Evolutionary conservation across 441 rosid species (phyloP), one percentile per base, ranked within the genome.

Genomic region (Croton laevigatus): DNA sequence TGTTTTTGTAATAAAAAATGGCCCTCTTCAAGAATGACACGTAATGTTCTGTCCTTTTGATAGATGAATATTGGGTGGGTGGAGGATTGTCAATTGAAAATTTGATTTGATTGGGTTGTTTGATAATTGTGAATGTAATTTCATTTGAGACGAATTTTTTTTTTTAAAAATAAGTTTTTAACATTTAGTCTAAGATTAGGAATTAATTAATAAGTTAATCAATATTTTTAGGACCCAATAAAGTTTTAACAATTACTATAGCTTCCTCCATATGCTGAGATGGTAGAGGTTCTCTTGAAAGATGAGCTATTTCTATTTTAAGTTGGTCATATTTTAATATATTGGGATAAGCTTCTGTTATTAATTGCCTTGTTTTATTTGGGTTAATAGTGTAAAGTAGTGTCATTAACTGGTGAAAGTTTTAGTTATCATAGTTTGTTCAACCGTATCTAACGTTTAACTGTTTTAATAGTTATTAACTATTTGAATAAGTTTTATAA

Each of bases 311-410:
- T 72, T 76, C 79, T 54, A 49, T 74, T 32, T 71, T 67, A 62
- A 71, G 72, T 74, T 74, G 73, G 53, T 57, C 22, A 58, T 75
- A 66, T 42, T 54, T 55, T 71, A 66, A 76, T 16, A 37, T 72
- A 20, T 58, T n/a, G 32, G 52, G 51, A 62, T 65, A 42, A 53
- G 44, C 38, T 46, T 11, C 37, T 48, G 45, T 40, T 40, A 40
- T 40, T 40, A 40, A 40, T 6, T 40, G 44, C 6, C 10, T 7
- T 40, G 10, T 40, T 7, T 40, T 40, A 40, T 40, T 40, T 40
- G 10, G 10, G 7, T 9, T 40, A 40, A 40, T 3, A 27, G 32
- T 27, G 1, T 27, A 27, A 27, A 27, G 32, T 27, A 1, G 32
- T 27, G 32, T 27, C 32, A 27, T 27, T 27, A 27, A 27, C 1